Base-by-base conservation (phyloP, 2,329 filamentous ascomycete genomes). In the Talaromyces sp. region DNA sequence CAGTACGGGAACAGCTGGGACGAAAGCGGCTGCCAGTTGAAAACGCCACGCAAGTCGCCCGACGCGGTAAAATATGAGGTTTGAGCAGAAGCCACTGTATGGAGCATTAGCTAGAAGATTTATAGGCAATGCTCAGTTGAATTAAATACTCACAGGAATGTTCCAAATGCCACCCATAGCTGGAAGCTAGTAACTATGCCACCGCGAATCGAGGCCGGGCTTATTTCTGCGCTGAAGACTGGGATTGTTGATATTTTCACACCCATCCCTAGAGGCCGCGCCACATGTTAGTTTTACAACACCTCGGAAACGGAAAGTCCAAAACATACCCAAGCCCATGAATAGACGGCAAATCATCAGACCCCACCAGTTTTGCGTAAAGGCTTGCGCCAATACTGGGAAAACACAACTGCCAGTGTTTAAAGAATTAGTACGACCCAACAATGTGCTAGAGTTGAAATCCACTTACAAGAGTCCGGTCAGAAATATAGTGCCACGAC, bases 1-100 rank as follows among this genome's bases (percentile, higher is more conserved):
- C 70, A 76, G 70, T 0, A 72, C 71, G 0, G 75, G 64, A 0
- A 72, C 70, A 19, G 73, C 73, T 5, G 73, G 73, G 41, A 72
- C 75, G 20, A 69, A 68, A 47, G 73, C 72, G 1, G 73, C 73
- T 0, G 73, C 72, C 3, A 63, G 67, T 17, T 75, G 55, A 22
- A 55, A 54, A 4, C 51, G 51, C 55, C 55, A 57, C 3, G 55
- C 55, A 30, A 57, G 48, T n/a, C 30, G 46, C 46, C 48, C 57
- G 41, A 33, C 51, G 27, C 39, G 60, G 43, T 44, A 61, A 54
- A 55, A 60, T 51, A 66, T 65, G 37, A 69, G 56, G 24, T 57
- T 57, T 2, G 47, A 75, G 72, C 7, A 81, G 17, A 50, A 75
- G 56, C 67, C 81, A 49, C 79, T 72, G 9, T 17, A 10, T 5